phyloP scores from a whole-genome alignment of 2,329 filamentous ascomycete genomes.

The Sporothrix luriei region DNA sequence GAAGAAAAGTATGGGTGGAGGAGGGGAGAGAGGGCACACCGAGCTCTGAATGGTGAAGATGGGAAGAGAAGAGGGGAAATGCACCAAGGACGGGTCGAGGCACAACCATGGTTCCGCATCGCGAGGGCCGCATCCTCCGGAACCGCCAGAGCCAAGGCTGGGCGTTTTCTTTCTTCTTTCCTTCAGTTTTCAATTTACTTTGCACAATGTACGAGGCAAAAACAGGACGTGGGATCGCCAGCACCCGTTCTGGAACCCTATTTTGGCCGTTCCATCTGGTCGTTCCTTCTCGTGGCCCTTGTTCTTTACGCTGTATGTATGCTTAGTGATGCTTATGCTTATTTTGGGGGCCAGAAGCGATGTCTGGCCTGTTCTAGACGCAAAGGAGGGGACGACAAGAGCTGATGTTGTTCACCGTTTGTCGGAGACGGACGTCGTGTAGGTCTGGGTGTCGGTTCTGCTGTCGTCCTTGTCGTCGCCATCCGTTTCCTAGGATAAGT shows the following conservation, averaged over 20 bases:
- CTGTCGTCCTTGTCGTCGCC: no score
- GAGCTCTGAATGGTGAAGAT: neutral
- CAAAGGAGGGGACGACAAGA: neutral
- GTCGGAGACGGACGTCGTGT: neutral
- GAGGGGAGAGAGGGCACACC: neutral
- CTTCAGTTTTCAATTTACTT: no score
- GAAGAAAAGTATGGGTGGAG: no score
- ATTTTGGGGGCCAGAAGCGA: neutral
- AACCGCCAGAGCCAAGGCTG: slow-evolving; percentile 1
- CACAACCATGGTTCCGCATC: slow-evolving; percentile 17
- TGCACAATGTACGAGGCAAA: neutral
- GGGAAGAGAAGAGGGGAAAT: slow-evolving; percentile 1
- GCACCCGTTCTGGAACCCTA: neutral
- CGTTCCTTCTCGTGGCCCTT: neutral
- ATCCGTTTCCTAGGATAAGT: neutral
- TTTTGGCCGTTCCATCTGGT: neutral
- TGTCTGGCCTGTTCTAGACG: slow-evolving; percentile 8
- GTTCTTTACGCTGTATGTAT: neutral
- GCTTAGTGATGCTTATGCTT: slow-evolving; percentile 20
- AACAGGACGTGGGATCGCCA: neutral
- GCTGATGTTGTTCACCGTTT: neutral
- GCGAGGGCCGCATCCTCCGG: slow-evolving; percentile 4
- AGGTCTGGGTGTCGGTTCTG: neutral
- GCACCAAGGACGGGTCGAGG: neutral
- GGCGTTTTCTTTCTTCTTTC: neutral